phyloP scores from a whole-genome alignment of 148 eudicot species.

The Nepenthes mirabilis region DNA sequence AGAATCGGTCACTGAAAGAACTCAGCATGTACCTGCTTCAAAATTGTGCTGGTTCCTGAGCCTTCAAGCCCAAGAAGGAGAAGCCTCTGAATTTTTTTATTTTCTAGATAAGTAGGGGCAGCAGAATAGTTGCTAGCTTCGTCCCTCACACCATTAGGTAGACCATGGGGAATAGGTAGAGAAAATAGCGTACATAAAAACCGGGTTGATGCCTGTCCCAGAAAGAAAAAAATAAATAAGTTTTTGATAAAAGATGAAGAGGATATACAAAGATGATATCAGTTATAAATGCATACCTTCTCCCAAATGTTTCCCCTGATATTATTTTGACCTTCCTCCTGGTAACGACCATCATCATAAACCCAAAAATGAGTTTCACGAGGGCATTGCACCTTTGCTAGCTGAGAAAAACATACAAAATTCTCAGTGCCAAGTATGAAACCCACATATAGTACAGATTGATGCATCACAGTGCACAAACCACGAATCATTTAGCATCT shows the following conservation, averaged over 20 bases:
- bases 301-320: conserved; percentile 99
- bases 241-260: conserved; percentile 2
- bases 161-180: conserved; percentile 90
- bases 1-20: conserved; percentile 5
- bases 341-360: conserved; percentile 97
- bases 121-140: conserved; percentile 69
- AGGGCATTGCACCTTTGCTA: conserved; percentile 95
- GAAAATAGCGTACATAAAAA: conserved; percentile 67
- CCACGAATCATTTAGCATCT: not conserved
- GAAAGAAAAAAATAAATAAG: conserved; percentile 8
- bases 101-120: conserved; percentile 74
- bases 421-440: no score
- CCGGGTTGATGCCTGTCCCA: conserved; percentile 72
- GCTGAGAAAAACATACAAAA: conserved; percentile 27
- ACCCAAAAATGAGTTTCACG: conserved; percentile 99
- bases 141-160: conserved; percentile 57
- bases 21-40: conserved; percentile 66
- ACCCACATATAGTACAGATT: no score
- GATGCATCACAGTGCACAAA: no score
- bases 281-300: conserved; percentile 40
- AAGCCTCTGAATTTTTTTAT: conserved; percentile 63
- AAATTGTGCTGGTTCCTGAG: conserved; percentile 97
- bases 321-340: conserved; percentile 99
- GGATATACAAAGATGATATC: not conserved
- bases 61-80: conserved; percentile 78